phyloP scores from a whole-genome alignment of 495 filamentous ascomycete genomes.

The Amphirosellinia nigrospora region DNA sequence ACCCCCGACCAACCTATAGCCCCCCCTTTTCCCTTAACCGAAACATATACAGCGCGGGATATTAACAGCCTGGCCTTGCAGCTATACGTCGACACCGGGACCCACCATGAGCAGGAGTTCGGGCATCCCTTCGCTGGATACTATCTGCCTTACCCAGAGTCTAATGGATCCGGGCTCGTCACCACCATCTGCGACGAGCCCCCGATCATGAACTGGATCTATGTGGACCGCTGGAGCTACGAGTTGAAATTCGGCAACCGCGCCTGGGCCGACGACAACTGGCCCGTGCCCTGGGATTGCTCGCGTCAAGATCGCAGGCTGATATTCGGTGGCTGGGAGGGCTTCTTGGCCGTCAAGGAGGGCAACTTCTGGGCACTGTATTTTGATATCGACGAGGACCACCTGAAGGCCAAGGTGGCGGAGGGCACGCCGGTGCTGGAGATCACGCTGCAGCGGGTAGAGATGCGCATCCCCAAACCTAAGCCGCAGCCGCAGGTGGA shows the following conservation, averaged over 20 bases:
- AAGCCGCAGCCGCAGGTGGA: conserved; percentile 32
- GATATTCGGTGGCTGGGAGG: conserved; percentile 58
- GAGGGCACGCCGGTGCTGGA: conserved; percentile 44
- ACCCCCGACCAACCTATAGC: neutral
- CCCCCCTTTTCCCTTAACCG: neutral
- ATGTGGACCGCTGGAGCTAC: conserved; percentile 55
- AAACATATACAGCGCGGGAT: neutral
- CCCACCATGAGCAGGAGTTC: conserved; percentile 39
- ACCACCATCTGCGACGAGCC: conserved; percentile 54
- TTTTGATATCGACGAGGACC: conserved; percentile 55
- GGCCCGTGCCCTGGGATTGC: conserved; percentile 54
- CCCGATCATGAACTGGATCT: conserved; percentile 61
- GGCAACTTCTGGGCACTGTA: conserved; percentile 54
- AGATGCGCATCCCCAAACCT: conserved; percentile 41
- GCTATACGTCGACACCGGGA: conserved; percentile 47
- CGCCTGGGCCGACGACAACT: conserved; percentile 45
- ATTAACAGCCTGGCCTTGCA: conserved; percentile 37
- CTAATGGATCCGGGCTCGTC: conserved; percentile 52
- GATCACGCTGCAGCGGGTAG: conserved; percentile 49
- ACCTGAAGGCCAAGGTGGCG: conserved; percentile 44
- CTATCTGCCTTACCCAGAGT: conserved; percentile 56
- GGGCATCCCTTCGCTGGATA: conserved; percentile 59
- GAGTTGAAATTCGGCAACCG: conserved; percentile 57
- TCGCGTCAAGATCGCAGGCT: conserved; percentile 52
- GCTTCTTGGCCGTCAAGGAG: conserved; percentile 54